These are phyloP conservation scores for Auxenochlorella pyrenoidosa DNA, from an alignment of 139 green algal genomes.

Conservation along the genomic window DNA sequence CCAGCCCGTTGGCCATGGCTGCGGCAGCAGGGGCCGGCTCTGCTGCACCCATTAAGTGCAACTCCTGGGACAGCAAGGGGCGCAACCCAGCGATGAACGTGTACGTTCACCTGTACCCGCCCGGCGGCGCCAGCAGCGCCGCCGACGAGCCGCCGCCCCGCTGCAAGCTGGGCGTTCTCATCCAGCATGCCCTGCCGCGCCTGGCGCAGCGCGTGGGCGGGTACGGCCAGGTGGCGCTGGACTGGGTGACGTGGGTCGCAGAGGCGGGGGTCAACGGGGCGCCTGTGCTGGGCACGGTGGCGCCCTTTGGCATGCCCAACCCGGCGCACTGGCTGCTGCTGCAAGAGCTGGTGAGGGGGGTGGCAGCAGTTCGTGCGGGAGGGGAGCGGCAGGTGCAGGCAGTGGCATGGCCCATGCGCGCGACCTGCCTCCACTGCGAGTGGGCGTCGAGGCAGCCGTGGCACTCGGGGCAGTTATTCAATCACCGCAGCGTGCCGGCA, in stretches of 20 bases:
- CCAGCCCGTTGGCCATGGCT: neutral
- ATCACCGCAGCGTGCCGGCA: no score
- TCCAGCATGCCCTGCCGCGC: constrained; percentile 10
- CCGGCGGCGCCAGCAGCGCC: no score
- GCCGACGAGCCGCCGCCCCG: neutral
- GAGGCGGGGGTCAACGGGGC: neutral
- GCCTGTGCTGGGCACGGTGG: neutral
- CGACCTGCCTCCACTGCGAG: no score
- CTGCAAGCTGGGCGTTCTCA: constrained; percentile 25
- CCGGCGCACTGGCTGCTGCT: constrained; percentile 13
- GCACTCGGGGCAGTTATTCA: no score
- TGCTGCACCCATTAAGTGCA: neutral
- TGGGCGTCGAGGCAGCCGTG: no score
- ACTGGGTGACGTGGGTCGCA: constrained; percentile 9
- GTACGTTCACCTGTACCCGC: neutral
- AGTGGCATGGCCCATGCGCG: no score
- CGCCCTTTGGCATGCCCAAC: neutral
- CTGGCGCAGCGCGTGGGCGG: constrained; percentile 11
- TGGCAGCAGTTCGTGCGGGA: no score
- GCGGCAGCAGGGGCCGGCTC: neutral
- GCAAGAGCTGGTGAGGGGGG: neutral
- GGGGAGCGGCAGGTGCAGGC: neutral
- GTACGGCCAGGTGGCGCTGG: constrained; percentile 16
- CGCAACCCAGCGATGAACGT: constrained; percentile 31
- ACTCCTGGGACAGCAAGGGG: constrained; percentile 14